These are phyloP conservation scores for Hyaloscypha finlandica DNA, from an alignment of 495 filamentous ascomycete genomes.

Conservation along the genomic window DNA sequence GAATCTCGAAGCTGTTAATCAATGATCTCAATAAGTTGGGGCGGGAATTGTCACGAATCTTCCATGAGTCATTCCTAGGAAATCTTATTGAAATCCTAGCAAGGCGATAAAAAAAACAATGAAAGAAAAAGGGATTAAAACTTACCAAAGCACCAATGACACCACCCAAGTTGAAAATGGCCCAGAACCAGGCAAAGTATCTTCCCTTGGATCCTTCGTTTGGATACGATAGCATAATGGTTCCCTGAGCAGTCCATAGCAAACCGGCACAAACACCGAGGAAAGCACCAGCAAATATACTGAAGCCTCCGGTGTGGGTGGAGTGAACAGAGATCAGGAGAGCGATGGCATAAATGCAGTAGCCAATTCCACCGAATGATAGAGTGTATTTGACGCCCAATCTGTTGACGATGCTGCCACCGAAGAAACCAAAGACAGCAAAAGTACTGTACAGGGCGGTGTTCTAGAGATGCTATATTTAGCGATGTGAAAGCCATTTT, in stretches of 20 bases:
- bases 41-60: no score
- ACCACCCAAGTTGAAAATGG: conserved; percentile 88
- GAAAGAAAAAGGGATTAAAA: conserved; percentile 4
- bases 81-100: neutral
- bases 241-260: conserved; percentile 87
- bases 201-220: conserved; percentile 77
- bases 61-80: no score
- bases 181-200: conserved; percentile 88
- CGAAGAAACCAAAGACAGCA: conserved; percentile 83
- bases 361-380: conserved; percentile 80
- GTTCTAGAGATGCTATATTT: conserved; percentile 56
- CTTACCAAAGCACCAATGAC: conserved; percentile 68
- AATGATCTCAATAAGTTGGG: no score
- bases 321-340: conserved; percentile 84
- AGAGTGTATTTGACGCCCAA: conserved; percentile 75
- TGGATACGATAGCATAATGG: conserved; percentile 94
- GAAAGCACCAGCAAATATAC: conserved; percentile 72
- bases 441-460: conserved; percentile 82
- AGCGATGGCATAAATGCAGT: conserved; percentile 78
- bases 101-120: conserved; percentile 5
- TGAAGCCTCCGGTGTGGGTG: conserved; percentile 70
- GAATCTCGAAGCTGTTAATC: no score
- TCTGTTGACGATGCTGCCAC: conserved; percentile 74
- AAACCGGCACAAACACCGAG: conserved; percentile 80
- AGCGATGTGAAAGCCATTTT: no score